Conservation (phyloP, 768 basidiomycete genomes). For the Tephrocybe sp. region DNA sequence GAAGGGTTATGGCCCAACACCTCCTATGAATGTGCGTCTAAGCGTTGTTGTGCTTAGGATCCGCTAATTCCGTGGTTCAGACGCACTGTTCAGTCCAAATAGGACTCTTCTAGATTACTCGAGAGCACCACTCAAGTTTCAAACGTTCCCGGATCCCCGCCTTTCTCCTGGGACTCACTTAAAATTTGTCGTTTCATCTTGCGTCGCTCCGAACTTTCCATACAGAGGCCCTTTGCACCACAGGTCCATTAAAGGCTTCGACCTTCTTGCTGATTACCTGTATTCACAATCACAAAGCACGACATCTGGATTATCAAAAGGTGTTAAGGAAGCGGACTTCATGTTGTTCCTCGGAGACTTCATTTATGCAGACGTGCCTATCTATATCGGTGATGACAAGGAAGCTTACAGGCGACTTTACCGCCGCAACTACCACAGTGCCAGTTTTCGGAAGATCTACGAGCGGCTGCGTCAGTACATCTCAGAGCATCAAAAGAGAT, state of each 20-base stretch:
- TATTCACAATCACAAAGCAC: constrained; percentile 25
- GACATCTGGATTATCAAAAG: constrained; percentile 1
- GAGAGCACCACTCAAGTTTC: constrained; percentile 53
- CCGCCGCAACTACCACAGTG: constrained; percentile 62
- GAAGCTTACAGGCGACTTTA: constrained; percentile 67
- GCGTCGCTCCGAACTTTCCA: constrained; percentile 72
- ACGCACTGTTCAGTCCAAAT: constrained; percentile 43
- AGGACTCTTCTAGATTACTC: constrained; percentile 51
- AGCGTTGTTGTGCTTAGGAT: constrained; percentile 1
- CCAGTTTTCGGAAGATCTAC: constrained; percentile 66
- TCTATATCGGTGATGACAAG: constrained; percentile 55
- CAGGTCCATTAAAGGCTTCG: constrained; percentile 60
- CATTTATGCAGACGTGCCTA: constrained; percentile 73
- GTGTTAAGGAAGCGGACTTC: constrained; percentile 46
- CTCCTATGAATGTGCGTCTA: constrained; percentile 61
- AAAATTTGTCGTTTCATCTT: constrained; percentile 69
- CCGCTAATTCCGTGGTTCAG: constrained; percentile 26
- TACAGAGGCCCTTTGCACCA: constrained; percentile 55
- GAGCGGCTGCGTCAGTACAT: constrained; percentile 62
- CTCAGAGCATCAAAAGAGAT: not conserved
- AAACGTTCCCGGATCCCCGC: constrained; percentile 72
- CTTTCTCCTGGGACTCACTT: constrained; percentile 55
- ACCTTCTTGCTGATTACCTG: constrained; percentile 59
- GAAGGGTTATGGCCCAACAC: constrained; percentile 68
- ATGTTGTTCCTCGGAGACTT: constrained; percentile 74